Conservation (phyloP, 306 rosid species). For the Quercus parvula region DNA sequence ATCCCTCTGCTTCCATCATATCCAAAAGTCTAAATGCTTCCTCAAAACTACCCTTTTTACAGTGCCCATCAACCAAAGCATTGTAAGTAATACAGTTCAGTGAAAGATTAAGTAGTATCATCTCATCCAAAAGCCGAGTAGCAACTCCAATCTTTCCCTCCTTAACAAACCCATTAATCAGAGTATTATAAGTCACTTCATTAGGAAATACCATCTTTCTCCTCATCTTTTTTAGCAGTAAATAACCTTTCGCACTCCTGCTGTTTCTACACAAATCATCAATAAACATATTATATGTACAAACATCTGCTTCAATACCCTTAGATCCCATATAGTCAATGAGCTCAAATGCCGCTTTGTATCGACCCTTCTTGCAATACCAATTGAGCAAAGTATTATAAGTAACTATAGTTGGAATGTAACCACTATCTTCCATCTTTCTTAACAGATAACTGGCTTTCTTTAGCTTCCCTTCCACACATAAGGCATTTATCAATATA, state of each 20-base stretch:
- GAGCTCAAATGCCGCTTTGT: slow-evolving; percentile 50
- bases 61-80: slow-evolving; percentile 56
- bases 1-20: slow-evolving; percentile 49
- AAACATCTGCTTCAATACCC: slow-evolving; percentile 64
- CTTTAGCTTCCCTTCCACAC: slow-evolving; percentile 56
- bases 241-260: slow-evolving; percentile 67
- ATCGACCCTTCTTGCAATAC: slow-evolving; percentile 70
- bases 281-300: slow-evolving; percentile 73
- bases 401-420: slow-evolving; percentile 49
- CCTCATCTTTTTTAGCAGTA: slow-evolving; percentile 69
- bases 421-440: slow-evolving; percentile 64
- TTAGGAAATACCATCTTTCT: slow-evolving; percentile 58
- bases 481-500: slow-evolving; percentile 55
- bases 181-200: slow-evolving; percentile 60
- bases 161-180: slow-evolving; percentile 70
- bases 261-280: slow-evolving; percentile 58
- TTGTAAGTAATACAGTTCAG: slow-evolving; percentile 59
- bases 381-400: slow-evolving; percentile 74
- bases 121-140: slow-evolving; percentile 59
- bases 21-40: slow-evolving; percentile 63
- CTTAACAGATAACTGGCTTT: slow-evolving; percentile 51
- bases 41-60: slow-evolving; percentile 35
- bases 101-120: slow-evolving; percentile 40
- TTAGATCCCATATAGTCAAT: slow-evolving; percentile 65
- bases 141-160: slow-evolving; percentile 73